Evolutionary conservation across 2,329 filamentous ascomycete species (phyloP).

Genomic region (Tolypocladium inflatum): DNA sequence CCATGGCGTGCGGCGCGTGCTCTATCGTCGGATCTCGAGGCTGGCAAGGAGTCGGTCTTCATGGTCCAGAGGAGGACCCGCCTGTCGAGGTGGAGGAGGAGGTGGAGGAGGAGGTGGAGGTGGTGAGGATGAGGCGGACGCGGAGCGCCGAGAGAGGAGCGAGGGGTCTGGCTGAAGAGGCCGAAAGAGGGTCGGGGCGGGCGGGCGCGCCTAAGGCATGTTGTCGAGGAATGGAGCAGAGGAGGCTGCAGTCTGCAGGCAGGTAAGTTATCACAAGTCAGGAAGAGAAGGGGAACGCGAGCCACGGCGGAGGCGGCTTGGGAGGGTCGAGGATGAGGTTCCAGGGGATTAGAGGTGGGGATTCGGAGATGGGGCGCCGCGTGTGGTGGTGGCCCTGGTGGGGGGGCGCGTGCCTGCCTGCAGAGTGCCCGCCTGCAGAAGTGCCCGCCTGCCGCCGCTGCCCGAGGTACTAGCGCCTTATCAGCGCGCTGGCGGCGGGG

Average conservation of each 20-base stretch:
- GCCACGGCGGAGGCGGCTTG: neutral
- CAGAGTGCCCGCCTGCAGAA: neutral
- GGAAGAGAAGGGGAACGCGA: neutral
- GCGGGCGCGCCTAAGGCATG: neutral
- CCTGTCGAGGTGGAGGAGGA: neutral
- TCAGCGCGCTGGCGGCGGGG: neutral
- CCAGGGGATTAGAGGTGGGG: neutral
- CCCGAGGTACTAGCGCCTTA: neutral
- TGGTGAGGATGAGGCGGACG: no score
- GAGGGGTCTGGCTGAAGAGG: neutral
- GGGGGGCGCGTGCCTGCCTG: neutral
- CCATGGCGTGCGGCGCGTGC: neutral
- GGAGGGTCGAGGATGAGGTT: neutral
- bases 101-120: neutral
- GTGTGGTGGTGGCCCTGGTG: no score
- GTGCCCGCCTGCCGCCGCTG: neutral
- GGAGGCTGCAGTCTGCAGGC: neutral
- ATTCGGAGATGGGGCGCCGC: neutral
- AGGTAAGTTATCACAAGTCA: no score
- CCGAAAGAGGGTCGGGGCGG: neutral
- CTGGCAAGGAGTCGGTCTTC: conserved; percentile 1
- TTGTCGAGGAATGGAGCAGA: conserved; percentile 1
- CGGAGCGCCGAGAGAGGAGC: neutral
- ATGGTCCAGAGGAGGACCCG: conserved; percentile 3
- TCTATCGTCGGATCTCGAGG: neutral